These are phyloP conservation scores for Trametes sp. DNA, from an alignment of 1,284 basidiomycete species.

Conservation along the genomic window DNA sequence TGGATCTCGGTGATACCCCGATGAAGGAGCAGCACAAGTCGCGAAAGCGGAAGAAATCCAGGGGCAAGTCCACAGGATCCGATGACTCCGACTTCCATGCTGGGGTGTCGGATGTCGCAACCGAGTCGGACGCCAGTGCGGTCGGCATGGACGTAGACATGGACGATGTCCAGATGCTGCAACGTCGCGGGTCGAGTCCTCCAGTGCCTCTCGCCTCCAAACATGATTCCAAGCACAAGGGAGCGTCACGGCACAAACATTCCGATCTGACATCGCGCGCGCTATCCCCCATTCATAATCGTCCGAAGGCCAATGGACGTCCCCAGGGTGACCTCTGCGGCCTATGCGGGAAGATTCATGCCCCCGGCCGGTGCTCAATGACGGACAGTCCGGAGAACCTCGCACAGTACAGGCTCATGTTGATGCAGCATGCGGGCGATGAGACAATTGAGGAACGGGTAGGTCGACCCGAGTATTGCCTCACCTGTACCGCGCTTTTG, in stretches of 20 bases:
- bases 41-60: constrained; percentile 38
- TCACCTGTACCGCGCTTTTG: constrained; percentile 1
- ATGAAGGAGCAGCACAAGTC: constrained; percentile 35
- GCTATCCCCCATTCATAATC: constrained; percentile 31
- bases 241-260: constrained; percentile 2
- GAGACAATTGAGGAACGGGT: constrained; percentile 73
- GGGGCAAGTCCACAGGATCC: constrained; percentile 39
- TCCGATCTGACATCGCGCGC: constrained; percentile 17
- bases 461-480: constrained; percentile 33
- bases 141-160: constrained; percentile 27
- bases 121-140: constrained; percentile 42
- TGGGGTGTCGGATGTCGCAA: constrained; percentile 42
- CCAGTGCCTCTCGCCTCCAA: constrained; percentile 3
- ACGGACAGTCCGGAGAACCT: constrained; percentile 68
- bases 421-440: constrained; percentile 64
- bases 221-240: constrained; percentile 10
- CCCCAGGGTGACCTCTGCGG: constrained; percentile 52
- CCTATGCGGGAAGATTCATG: constrained; percentile 66
- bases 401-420: constrained; percentile 69
- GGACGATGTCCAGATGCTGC: constrained; percentile 21
- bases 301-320: constrained; percentile 19
- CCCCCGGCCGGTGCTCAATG: constrained; percentile 64
- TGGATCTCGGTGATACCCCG: constrained; percentile 42
- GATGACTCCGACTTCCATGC: constrained; percentile 47
- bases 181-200: constrained; percentile 19